phyloP scores from a whole-genome alignment of 2,329 filamentous ascomycete species.

The Chaetomiaceae sp. region DNA sequence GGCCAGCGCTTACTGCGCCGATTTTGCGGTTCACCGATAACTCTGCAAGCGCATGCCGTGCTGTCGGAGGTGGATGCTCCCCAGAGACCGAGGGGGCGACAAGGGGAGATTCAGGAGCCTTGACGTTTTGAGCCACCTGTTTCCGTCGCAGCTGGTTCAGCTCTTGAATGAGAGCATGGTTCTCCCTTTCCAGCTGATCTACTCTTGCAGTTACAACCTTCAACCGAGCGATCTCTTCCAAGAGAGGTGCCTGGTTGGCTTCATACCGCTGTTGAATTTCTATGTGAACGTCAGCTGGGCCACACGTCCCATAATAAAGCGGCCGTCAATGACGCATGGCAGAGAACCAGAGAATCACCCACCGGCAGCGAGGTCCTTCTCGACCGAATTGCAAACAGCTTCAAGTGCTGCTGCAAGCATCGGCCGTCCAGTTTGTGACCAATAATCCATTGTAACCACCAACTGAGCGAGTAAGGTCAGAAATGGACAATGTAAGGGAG shows the following conservation, averaged over 20 bases:
- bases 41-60: conserved; percentile 17
- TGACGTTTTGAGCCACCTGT: neutral
- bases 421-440: conserved; percentile 17
- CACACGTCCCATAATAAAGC: too few relatives aligned
- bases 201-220: conserved; percentile 31
- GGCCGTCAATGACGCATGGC: neutral
- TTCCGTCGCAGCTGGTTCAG: conserved; percentile 31
- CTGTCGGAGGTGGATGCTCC: neutral
- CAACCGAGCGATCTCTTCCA: conserved; percentile 35
- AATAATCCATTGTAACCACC: conserved; percentile 20
- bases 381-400: conserved; percentile 22
- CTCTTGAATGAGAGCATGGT: conserved; percentile 38
- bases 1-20: neutral
- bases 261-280: conserved; percentile 27
- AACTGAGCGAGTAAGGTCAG: neutral
- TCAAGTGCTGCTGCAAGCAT: conserved; percentile 24
- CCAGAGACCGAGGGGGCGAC: neutral
- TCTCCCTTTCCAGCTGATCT: conserved; percentile 40
- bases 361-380: conserved; percentile 20
- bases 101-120: neutral
- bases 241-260: conserved; percentile 26
- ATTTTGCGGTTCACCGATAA: conserved; percentile 15
- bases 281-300: conserved; percentile 8
- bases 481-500: neutral
- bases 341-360: neutral